These are phyloP conservation scores for Trametes gibbosa DNA, from an alignment of 768 basidiomycete genomes.

Conservation along the genomic window DNA sequence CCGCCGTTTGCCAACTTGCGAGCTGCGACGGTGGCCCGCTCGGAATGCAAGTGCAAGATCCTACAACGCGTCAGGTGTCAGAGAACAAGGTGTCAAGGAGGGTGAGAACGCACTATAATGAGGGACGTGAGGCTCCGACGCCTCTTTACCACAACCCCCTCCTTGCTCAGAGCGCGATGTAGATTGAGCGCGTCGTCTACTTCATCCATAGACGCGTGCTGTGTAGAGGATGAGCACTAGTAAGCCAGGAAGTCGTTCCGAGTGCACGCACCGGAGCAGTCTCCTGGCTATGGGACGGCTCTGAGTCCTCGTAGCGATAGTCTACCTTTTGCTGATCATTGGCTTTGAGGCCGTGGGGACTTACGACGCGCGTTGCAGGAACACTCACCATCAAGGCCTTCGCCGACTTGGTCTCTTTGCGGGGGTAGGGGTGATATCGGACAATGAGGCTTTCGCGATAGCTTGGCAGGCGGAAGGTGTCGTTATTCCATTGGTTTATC, in stretches of 20 bases:
- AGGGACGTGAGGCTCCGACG: slow-evolving; percentile 14
- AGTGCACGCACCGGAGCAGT: background rate
- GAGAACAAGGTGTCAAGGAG: background rate
- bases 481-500: slow-evolving; percentile 3
- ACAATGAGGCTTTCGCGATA: slow-evolving; percentile 15
- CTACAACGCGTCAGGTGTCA: background rate
- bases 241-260: too few species aligned
- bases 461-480: slow-evolving; percentile 13
- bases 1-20: background rate
- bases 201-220: background rate
- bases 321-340: slow-evolving; percentile 9
- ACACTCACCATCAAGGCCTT: slow-evolving; percentile 11
- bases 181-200: slow-evolving; percentile 2
- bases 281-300: background rate
- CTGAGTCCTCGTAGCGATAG: background rate
- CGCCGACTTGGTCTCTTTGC: background rate
- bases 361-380: background rate
- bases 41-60: slow-evolving; percentile 11
- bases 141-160: background rate
- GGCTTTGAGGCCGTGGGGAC: background rate
- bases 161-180: background rate
- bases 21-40: slow-evolving; percentile 1
- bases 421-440: slow-evolving; percentile 18
- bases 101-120: slow-evolving; percentile 10
- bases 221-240: background rate